phyloP scores from a whole-genome alignment of 176 grass and related monocot species.

The Melocanna baccifera region DNA sequence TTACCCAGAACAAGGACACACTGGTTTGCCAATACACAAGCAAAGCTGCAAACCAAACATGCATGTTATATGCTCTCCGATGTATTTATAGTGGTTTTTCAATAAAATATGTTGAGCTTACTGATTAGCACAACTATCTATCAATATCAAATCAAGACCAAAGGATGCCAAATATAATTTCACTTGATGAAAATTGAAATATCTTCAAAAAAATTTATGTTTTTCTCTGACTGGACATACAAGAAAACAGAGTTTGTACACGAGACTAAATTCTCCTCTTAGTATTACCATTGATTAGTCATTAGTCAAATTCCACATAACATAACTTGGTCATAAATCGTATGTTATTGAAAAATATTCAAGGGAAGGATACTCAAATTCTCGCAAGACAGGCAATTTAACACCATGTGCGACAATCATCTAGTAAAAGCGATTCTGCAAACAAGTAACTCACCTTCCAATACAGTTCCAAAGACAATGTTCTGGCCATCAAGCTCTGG shows the following conservation, averaged over 20 bases:
- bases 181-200: too few relatives aligned
- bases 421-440: background rate
- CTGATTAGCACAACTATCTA: background rate
- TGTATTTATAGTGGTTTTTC: background rate
- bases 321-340: background rate
- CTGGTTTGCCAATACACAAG: background rate
- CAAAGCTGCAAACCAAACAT: conserved; percentile 4
- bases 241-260: background rate
- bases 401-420: background rate
- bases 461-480: conserved; percentile 93
- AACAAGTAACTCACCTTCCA: conserved; percentile 67
- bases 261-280: background rate
- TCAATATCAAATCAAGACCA: background rate
- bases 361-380: background rate
- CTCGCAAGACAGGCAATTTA: background rate
- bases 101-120: background rate
- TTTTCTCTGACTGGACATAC: background rate
- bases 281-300: background rate
- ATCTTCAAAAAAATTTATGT: background rate
- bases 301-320: background rate
- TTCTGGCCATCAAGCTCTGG: conserved; percentile 89
- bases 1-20: background rate
- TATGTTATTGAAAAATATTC: conserved; percentile 12
- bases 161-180: background rate
- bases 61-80: background rate